phyloP scores from a whole-genome alignment of 129 eudicot species.

The Arctium minus region DNA sequence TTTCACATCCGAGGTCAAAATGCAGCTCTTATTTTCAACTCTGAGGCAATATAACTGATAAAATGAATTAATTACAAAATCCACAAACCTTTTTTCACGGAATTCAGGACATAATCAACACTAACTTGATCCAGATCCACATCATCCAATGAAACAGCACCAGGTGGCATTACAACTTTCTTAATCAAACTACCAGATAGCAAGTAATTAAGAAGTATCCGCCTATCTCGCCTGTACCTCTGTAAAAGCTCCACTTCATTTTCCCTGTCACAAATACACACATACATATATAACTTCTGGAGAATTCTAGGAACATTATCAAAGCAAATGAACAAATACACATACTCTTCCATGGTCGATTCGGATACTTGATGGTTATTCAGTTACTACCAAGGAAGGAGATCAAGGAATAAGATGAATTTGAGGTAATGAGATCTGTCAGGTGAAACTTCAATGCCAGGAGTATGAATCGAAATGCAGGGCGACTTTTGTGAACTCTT shows the following conservation, averaged over 20 bases:
- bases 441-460: slow-evolving; percentile 14
- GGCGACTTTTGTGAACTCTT: slow-evolving; percentile 3
- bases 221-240: slow-evolving; percentile 85
- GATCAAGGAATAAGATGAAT: slow-evolving; percentile 10
- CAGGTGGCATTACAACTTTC: slow-evolving; percentile 98
- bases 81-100: slow-evolving; percentile 75
- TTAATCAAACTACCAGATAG: slow-evolving; percentile 82
- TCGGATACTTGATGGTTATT: neutral
- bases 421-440: slow-evolving; percentile 15
- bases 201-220: slow-evolving; percentile 71
- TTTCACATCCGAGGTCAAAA: slow-evolving; percentile 14
- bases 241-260: slow-evolving; percentile 73
- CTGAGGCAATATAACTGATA: neutral
- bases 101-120: slow-evolving; percentile 83
- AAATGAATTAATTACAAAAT: neutral
- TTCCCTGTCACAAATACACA: slow-evolving; percentile 47
- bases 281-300: neutral
- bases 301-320: neutral
- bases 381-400: neutral
- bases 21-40: slow-evolving; percentile 11
- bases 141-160: slow-evolving; percentile 93
- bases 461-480: slow-evolving; percentile 22
- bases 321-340: neutral
- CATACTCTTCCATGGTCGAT: slow-evolving; percentile 29
- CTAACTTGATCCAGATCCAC: slow-evolving; percentile 99